Base-by-base conservation (phyloP, 2,329 filamentous ascomycete species). In the Trichoderma atrobrunneum region DNA sequence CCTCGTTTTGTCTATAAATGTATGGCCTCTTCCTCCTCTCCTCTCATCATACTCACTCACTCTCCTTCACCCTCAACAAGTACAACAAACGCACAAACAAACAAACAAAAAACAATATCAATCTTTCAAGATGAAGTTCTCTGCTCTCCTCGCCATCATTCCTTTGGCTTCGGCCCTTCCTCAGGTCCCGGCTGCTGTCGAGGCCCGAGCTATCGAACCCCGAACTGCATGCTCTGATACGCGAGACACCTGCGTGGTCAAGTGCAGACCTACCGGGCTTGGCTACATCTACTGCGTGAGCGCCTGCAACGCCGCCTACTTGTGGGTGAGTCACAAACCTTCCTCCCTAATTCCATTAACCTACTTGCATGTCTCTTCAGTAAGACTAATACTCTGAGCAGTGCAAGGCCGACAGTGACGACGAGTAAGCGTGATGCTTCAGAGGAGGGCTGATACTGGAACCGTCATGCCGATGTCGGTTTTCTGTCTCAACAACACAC, bases 251-350 rank as follows among this genome's bases (percentile, higher is more conserved):
- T 61, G 59, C n/a, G 18, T 61, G 7, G 30, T 34, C 16, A 30
- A 30, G 16, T 61, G 59, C 59, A 36, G n/a, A 24, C 30, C 59
- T 32, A 36, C 30, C n/a, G 59, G 59, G 6, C 59, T 61, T 24
- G 59, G n/a, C 32, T 61, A 61, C 12, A 61, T 61, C n/a, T 61
- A 61, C 59, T 61, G 59, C 59, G 59, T 61, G 59, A 61, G 59
- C 59, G 8, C 2, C 30, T 61, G 59, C 59, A 34, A 34, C 11
- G 59, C 59, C 39, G 39, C 39, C 39, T 43, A 43, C 16, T 16
- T 30, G 32, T 61, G 59, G 59, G 59, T 61, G 8, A 61, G 59
- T 61, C 2, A 61, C 7, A 61, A 61, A 61, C 11, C 7, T 61
- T 24, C 6, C 59, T 2, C 7, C 59, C 11, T 10, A 36, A 61